Conservation (phyloP, 148 eudicot species). For the Diospyros kaki region DNA sequence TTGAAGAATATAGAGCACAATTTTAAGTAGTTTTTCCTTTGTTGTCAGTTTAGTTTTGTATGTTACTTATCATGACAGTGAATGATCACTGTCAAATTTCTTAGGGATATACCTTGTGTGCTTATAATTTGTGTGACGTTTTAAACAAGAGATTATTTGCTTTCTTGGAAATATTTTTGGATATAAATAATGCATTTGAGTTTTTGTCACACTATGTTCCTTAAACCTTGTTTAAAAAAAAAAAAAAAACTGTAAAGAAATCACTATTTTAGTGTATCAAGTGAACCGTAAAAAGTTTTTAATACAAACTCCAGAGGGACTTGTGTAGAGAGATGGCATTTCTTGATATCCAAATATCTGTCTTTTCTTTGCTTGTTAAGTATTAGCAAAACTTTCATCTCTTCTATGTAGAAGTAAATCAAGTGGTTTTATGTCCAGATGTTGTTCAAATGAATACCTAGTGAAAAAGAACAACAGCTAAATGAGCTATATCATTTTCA, state of each 20-base stretch:
- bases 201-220: too few relatives aligned
- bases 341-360: neutral
- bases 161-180: too few relatives aligned
- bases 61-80: neutral
- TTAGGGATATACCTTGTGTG: neutral
- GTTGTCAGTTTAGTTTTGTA: neutral
- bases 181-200: too few relatives aligned
- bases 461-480: neutral
- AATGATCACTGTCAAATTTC: neutral
- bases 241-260: neutral
- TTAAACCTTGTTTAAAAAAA: too few relatives aligned
- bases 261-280: neutral
- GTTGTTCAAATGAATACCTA: neutral
- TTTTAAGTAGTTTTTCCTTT: neutral
- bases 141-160: too few relatives aligned
- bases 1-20: neutral
- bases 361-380: too few relatives aligned
- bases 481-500: neutral
- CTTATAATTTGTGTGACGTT: neutral
- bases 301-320: neutral
- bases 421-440: neutral
- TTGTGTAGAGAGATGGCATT: neutral
- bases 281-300: neutral
- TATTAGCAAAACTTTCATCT: too few relatives aligned
- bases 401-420: neutral